Conservation (phyloP, 331 rosid genomes). For the Erythrophleum ivorense region DNA sequence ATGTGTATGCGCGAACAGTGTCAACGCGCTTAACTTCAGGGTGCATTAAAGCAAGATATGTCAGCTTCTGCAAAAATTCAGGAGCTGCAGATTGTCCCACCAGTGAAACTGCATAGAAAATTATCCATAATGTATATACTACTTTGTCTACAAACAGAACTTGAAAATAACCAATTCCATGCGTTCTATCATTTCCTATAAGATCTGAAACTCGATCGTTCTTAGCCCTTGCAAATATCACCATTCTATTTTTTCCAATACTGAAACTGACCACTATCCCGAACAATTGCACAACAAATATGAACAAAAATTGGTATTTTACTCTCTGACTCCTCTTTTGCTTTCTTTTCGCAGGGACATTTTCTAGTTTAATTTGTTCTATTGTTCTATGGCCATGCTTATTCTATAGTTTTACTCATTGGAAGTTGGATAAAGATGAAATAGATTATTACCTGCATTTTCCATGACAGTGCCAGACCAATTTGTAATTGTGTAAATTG, state of each 20-base stretch:
- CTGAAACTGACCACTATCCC: constrained; percentile 1
- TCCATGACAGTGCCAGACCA: constrained; percentile 93
- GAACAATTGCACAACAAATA: constrained; percentile 10
- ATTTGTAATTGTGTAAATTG: constrained; percentile 76
- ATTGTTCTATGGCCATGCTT: constrained; percentile 2
- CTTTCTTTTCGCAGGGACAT: background rate
- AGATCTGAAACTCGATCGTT: background rate
- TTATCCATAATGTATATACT: background rate
- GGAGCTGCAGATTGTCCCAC: constrained; percentile 98
- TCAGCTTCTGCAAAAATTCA: constrained; percentile 83
- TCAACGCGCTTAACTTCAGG: constrained; percentile 82
- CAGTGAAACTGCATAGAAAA: constrained; percentile 68
- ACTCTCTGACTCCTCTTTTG: constrained; percentile 1
- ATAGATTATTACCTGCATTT: constrained; percentile 64
- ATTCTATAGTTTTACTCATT: background rate
- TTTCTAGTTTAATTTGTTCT: background rate
- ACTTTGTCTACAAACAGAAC: constrained; percentile 7
- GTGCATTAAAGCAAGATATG: constrained; percentile 80
- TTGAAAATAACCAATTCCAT: constrained; percentile 19
- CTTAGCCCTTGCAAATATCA: background rate
- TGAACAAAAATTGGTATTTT: background rate
- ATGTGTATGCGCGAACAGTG: constrained; percentile 97
- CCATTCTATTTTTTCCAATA: constrained; percentile 20
- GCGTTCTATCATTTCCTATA: background rate
- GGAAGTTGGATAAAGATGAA: constrained; percentile 25